Conservation (phyloP, 495 filamentous ascomycete species). For the Bombardia bombarda region DNA sequence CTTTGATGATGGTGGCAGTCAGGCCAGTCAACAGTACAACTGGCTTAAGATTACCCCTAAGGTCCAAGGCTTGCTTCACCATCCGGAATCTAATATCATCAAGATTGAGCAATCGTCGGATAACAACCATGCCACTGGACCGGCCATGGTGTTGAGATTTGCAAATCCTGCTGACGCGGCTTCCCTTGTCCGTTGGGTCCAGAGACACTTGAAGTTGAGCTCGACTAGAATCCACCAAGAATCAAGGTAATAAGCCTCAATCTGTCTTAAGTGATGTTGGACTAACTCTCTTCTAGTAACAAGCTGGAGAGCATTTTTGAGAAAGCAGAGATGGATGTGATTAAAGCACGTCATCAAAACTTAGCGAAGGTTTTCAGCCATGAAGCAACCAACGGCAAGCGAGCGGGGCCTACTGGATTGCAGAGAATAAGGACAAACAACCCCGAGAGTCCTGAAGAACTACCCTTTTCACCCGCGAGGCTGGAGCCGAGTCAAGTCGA, state of each 20-base stretch:
- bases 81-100: conserved; percentile 5
- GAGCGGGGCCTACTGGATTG: no score
- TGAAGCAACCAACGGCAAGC: not conserved
- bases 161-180: not conserved
- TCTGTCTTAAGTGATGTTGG: not conserved
- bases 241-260: not conserved
- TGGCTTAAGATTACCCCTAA: conserved; percentile 18
- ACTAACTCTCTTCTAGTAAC: not conserved
- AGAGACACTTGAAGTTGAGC: not conserved
- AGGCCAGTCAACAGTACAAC: not conserved
- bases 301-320: not conserved
- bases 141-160: conserved; percentile 6
- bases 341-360: no score
- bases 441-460: no score
- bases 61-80: not conserved
- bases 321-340: not conserved
- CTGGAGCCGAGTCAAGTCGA: no score
- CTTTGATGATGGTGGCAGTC: conserved; percentile 1
- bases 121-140: not conserved
- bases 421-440: no score
- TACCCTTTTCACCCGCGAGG: no score
- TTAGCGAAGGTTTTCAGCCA: not conserved
- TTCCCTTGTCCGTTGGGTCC: conserved; percentile 5
- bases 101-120: conserved; percentile 12
- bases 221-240: not conserved